phyloP scores from a whole-genome alignment of 257 asterid genomes.

The Echium plantagineum region DNA sequence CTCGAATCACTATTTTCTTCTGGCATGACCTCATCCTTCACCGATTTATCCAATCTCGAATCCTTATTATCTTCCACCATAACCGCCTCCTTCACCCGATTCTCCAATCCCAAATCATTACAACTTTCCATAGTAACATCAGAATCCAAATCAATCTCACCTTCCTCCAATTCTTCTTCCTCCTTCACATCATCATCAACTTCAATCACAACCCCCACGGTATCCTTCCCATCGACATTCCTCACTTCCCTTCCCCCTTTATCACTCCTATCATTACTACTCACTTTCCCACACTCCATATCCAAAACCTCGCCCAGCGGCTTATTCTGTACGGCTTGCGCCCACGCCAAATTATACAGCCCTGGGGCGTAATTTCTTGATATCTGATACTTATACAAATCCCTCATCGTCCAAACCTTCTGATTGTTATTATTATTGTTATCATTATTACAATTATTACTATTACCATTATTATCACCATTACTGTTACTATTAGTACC shows the following conservation, averaged over 20 bases:
- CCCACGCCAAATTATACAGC: conserved; percentile 87
- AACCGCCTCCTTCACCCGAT: no score
- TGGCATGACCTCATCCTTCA: conserved; percentile 2
- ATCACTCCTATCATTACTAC: conserved; percentile 14
- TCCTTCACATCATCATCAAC: conserved; percentile 64
- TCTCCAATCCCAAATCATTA: conserved; percentile 18
- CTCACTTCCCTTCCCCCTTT: neutral
- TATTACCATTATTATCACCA: conserved; percentile 14
- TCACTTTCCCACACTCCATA: conserved; percentile 27
- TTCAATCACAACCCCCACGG: conserved; percentile 31
- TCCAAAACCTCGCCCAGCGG: conserved; percentile 63
- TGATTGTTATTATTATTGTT: conserved; percentile 15
- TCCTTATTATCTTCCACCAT: no score
- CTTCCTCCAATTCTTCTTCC: conserved; percentile 95
- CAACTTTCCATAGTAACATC: conserved; percentile 21
- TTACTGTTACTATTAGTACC: conserved; percentile 7
- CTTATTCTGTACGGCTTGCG: conserved; percentile 89
- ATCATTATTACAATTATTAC: conserved; percentile 13
- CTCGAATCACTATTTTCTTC: conserved; percentile 15
- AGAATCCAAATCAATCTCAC: conserved; percentile 96
- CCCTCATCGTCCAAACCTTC: conserved; percentile 81
- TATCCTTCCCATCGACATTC: conserved; percentile 10
- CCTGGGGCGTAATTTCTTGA: conserved; percentile 49
- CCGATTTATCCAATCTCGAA: no score
- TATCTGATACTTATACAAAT: conserved; percentile 57